These are phyloP conservation scores for Coprinellus micaceus DNA, from an alignment of 768 basidiomycete species.

Conservation along the genomic window DNA sequence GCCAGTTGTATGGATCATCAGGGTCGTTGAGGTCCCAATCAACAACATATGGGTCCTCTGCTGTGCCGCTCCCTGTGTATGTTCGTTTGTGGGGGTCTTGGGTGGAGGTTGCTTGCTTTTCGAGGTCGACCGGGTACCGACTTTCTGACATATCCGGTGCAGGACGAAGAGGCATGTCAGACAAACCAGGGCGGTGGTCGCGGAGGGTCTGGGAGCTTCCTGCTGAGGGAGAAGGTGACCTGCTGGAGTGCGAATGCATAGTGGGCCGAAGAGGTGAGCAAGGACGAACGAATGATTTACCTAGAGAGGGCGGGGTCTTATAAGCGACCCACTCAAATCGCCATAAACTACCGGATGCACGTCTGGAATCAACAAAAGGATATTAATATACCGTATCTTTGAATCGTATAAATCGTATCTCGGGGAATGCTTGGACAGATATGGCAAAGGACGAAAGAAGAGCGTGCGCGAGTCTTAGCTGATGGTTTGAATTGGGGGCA, in stretches of 20 bases:
- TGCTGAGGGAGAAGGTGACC: neutral
- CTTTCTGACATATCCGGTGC: neutral
- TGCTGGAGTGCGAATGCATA: neutral
- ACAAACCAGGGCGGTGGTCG: neutral
- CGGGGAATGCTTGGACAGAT: conserved; percentile 13
- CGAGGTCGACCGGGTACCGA: conserved; percentile 12
- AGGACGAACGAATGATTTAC: neutral
- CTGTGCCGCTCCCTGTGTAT: conserved; percentile 46
- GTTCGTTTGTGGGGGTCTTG: conserved; percentile 11
- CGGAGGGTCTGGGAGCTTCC: neutral
- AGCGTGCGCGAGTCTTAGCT: neutral
- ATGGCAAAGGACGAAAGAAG: conserved; percentile 12
- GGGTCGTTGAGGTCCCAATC: conserved; percentile 50
- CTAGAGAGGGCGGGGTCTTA: conserved; percentile 6
- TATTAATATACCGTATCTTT: conserved; percentile 17
- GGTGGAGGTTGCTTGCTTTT: conserved; percentile 8
- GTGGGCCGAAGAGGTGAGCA: neutral
- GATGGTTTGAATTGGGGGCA: conserved; percentile 6
- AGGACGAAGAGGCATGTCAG: neutral
- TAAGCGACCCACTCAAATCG: neutral
- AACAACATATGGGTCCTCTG: conserved; percentile 49
- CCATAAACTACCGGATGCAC: conserved; percentile 9
- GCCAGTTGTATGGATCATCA: conserved; percentile 58
- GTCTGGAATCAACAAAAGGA: conserved; percentile 16
- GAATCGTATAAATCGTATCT: too few species aligned